Percentiles rank a stretch among this genome's conserved stretches.
Evolutionary conservation across 192 early-diverging fungal genomes (phyloP).

Genomic region (Backusella westeae): DNA sequence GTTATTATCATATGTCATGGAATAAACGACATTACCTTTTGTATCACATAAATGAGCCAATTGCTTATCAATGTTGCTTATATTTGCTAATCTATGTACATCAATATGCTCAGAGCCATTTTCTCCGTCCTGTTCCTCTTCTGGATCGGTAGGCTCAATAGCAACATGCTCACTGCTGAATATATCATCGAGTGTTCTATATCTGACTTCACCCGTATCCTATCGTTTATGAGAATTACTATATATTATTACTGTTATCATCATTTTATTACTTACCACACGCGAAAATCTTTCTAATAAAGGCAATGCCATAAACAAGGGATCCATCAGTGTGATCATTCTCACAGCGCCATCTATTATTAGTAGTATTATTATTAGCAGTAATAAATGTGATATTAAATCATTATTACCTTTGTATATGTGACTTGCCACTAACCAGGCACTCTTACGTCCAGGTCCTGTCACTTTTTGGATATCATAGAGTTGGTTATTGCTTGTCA

Average conservation of each 20-base stretch:
- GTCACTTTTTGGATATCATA: conserved; percentile 18
- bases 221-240: background rate
- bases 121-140: background rate
- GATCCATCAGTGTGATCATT: conserved; percentile 12
- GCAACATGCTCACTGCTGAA: conserved; percentile 7
- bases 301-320: conserved; percentile 14
- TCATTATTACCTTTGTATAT: background rate
- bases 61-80: background rate
- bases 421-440: conserved; percentile 8
- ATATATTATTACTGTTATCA: too few relatives aligned
- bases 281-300: background rate
- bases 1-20: too few relatives aligned
- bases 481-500: background rate
- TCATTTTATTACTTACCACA: background rate
- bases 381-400: background rate
- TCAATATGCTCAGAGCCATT: background rate
- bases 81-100: conserved; percentile 10
- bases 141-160: background rate
- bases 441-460: conserved; percentile 11
- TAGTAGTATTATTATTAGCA: background rate
- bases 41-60: conserved; percentile 10
- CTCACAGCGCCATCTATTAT: conserved; percentile 2
- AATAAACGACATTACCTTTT: background rate
- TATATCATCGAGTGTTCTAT: conserved; percentile 13
- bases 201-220: background rate